Base-by-base conservation (phyloP, 108 stramenopile species). In the Nannochloropsis salina region DNA sequence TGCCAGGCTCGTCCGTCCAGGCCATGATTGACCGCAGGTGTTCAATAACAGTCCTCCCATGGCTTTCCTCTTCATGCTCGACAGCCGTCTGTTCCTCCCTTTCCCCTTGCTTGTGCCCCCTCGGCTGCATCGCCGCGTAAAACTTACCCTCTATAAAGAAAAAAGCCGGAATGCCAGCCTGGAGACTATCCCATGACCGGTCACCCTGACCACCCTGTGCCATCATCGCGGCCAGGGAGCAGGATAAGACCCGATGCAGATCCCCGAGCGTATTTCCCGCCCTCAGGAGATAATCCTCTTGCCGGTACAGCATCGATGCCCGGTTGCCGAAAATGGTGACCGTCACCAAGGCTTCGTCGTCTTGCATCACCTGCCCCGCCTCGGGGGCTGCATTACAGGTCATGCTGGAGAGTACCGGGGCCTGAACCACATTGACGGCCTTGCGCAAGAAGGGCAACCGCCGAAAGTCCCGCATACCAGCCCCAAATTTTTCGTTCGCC, bases 61-160 rank as follows among this genome's bases (percentile, higher is more conserved):
- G 31, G 31, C 31, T 31, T 1, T 51, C 47, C 47, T 51, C 47
- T 15, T 51, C 47, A 10, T 12, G 15, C 47, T 51, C 47, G 12
- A 51, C 47, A 10, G 0, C 47, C 47, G 15, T n/a, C 61, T 4
- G 20, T n/a, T 74, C 61, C 8, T 6, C 8, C 61, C n/a, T n/a
- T n/a, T 74, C 61, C 61, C n/a, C n/a, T 6, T 74, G 1, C 20
- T 74, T n/a, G 20, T n/a, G 20, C 61, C n/a, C 61, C 61, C n/a
- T 74, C 61, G 20, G 15, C 6, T n/a, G 61, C 61, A 74, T 15
- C 20, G 61, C n/a, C 61, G 61, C 61, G 61, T 74, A 74, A 74
- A 74, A 74, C 61, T 74, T 74, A n/a, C 61, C 61, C 61, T 74
- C 61, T n/a, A 74, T 74, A 6, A 74, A 74, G n/a, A 74, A 74